These are phyloP conservation scores for Bruguiera sexangula DNA, from an alignment of 345 rosid genomes.

Conservation along the genomic window DNA sequence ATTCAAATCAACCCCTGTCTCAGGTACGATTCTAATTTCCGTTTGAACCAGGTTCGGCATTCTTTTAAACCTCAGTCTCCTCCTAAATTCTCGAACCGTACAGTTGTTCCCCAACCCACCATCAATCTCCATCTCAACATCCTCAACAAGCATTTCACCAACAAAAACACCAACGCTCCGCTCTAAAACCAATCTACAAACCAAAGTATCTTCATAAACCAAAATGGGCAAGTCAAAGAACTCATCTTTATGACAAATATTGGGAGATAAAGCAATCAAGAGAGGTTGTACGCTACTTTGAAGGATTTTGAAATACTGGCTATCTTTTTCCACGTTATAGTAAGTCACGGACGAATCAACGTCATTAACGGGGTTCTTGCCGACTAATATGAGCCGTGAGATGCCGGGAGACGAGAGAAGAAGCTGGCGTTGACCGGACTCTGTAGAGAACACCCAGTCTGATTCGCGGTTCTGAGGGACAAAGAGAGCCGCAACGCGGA, in stretches of 20 bases:
- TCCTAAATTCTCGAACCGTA: conserved; percentile 52
- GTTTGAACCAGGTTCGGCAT: conserved; percentile 79
- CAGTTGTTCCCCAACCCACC: not conserved
- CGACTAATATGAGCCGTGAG: conserved; percentile 63
- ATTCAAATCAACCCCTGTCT: conserved; percentile 8
- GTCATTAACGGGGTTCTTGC: conserved; percentile 29
- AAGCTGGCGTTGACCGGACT: conserved; percentile 80
- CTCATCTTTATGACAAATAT: conserved; percentile 20
- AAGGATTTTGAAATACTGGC: conserved; percentile 18
- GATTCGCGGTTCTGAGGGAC: conserved; percentile 67
- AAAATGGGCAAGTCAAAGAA: conserved; percentile 41
- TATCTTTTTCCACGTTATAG: conserved; percentile 16
- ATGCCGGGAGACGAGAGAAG: conserved; percentile 50
- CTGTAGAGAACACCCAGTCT: conserved; percentile 90
- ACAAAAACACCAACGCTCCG: conserved; percentile 47
- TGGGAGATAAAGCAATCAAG: conserved; percentile 49
- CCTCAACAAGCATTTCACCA: conserved; percentile 79
- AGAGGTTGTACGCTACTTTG: conserved; percentile 44
- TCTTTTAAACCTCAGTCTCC: conserved; percentile 86
- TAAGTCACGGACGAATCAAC: conserved; percentile 22
- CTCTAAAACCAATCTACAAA: conserved; percentile 49
- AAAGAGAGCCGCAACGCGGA: conserved; percentile 58
- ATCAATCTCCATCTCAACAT: conserved; percentile 48
- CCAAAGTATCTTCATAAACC: conserved; percentile 57
- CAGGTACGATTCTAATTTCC: conserved; percentile 44